Base-by-base conservation (phyloP, 2,329 filamentous ascomycete genomes). In the Rhexocercosporidium sp. region DNA sequence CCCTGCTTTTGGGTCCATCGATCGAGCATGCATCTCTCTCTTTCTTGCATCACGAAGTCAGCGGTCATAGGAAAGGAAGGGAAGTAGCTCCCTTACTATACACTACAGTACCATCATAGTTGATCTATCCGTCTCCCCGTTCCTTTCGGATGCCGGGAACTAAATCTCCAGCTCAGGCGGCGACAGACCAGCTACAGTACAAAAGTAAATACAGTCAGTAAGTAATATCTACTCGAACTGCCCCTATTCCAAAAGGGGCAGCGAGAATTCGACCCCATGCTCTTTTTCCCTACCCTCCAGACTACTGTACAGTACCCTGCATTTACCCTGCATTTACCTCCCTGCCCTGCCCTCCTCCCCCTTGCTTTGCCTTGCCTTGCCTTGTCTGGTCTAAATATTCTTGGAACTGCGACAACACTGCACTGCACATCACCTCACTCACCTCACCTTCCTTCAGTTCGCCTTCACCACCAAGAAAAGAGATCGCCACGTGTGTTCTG, bases 401-500 rank as follows among this genome's bases (percentile, higher is more conserved):
- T 27, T 47, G 57, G n/a, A 31, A 20, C 57, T 31, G 57, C 57
- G 39, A 46, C 51, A 54, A 20, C 51, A 44, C 47, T 53, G 20
- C 46, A 53, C 57, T 56, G 39, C 31, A 39, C 53, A 25, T 39
- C 7, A 16, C 37, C 5, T 27, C 37, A 41, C 22, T 37, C n/a
- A n/a, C n/a, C 3, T 20, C 34, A 12, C 9, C n/a, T 25, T 12
- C 2, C n/a, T 6, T 18, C 41, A 20, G 12, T 44, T 44, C 20
- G 12, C 20, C 20, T 62, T 29, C 41, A 34, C 25, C 27, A 20
- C 25, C 59, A 8, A 20, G 47, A 54, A 41, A 57, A 18, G 22
- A 59, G 51, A 41, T 16, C 41, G 57, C 31, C 39, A 60, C 65
- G 60, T 57, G 39, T n/a, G n/a, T n/a, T n/a, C n/a, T n/a, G 39